These are phyloP conservation scores for Aspergillus puulaauensis DNA, from an alignment of 2,329 filamentous ascomycete species.

Conservation along the genomic window DNA sequence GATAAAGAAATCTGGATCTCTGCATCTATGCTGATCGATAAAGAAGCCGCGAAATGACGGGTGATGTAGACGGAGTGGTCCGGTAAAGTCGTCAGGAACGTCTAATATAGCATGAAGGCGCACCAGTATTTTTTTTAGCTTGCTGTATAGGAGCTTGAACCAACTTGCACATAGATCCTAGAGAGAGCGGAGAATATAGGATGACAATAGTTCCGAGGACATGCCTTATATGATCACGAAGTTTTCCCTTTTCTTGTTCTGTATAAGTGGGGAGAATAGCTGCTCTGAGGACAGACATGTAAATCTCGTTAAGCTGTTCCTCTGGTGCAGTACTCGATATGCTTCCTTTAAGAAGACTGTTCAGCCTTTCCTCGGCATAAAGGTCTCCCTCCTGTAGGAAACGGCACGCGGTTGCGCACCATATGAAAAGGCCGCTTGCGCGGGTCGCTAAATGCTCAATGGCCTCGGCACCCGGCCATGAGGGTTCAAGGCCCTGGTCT, in stretches of 20 bases:
- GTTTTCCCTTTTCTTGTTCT: background rate
- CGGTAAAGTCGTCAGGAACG: background rate
- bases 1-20: background rate
- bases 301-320: slow-evolving; percentile 15
- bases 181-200: slow-evolving; percentile 21
- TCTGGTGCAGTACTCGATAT: slow-evolving; percentile 14
- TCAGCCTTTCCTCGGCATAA: slow-evolving; percentile 19
- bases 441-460: background rate
- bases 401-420: background rate
- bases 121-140: background rate
- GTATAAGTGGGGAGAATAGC: slow-evolving; percentile 12
- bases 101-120: background rate
- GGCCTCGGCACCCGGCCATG: background rate
- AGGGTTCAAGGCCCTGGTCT: slow-evolving; percentile 3
- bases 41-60: slow-evolving; percentile 12
- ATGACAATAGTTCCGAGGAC: slow-evolving; percentile 26
- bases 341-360: slow-evolving; percentile 12
- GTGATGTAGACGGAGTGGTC: background rate
- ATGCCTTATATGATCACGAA: slow-evolving; percentile 5
- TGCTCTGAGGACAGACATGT: slow-evolving; percentile 22
- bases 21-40: background rate
- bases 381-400: background rate
- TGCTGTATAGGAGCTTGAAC: background rate
- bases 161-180: background rate
- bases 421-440: background rate